Evolutionary conservation across 2,329 filamentous ascomycete species (phyloP), one percentile per base, ranked within the genome.

Genomic region (Xenoacremonium recifei): DNA sequence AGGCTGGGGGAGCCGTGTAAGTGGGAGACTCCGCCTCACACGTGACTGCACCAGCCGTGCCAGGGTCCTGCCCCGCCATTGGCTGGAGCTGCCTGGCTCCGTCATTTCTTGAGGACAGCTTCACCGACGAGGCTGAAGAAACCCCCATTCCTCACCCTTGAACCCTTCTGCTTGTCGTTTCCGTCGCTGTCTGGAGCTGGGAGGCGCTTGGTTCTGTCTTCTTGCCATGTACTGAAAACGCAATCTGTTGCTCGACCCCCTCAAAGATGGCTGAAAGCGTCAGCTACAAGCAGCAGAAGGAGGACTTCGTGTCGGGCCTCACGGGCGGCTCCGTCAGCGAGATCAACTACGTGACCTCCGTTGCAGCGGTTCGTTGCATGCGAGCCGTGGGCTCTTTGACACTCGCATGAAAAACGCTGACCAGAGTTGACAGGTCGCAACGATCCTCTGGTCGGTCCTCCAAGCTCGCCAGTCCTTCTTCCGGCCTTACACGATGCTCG

Each of bases 231-330:
- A 25, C 34, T n/a, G 17, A 27, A 20, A 33, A 13, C 19, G 9
- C 30, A 17, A 21, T 31, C 20, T 29, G 11, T 35, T 15, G 23
- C 21, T n/a, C 17, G 21, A 3, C 16, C 17, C 38, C 36, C 23
- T 42, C 45, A 45, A 39, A 50, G 51, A 71, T 71, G 63, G 63
- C 69, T 48, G 57, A 60, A 51, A 36, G 62, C 23, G 66, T 67
- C 44, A 84, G 77, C 67, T 96, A 96, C 74, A 99, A 96, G 70
- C 80, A 86, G 59, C 77, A 86, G 54, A 99, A 99, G 72, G 91
- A 95, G 73, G 89, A 89, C 61, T 96, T 96, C 65, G 93, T 99
- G 60, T 96, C 92, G 40, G 88, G 90, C 64, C 80, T 96, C 21
- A 84, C 85, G 6, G 93, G 93, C 30, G 89, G 93, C 45, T 78